Evolutionary conservation across 164 flowering plant genomes (phyloP).

Genomic region (Vitis amurensis): DNA sequence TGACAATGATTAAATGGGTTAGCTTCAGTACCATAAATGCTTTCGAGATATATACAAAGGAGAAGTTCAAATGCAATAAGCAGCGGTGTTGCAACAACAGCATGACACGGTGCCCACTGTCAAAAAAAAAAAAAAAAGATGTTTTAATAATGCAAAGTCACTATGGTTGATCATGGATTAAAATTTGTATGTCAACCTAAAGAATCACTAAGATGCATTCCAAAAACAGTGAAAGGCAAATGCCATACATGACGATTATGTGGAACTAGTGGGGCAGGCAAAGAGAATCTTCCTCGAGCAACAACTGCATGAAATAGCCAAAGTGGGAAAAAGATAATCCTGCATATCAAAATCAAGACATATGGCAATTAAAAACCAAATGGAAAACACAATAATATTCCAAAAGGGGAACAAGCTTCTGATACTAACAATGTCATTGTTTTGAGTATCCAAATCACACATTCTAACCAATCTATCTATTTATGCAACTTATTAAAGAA

Average conservation of each 20-base stretch:
- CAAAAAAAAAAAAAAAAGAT: constrained; percentile 16
- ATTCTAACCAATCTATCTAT: too few relatives aligned
- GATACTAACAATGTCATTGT: too few relatives aligned
- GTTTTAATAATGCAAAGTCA: background rate
- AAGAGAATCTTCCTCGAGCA: constrained; percentile 89
- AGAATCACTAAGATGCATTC: background rate
- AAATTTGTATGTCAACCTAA: background rate
- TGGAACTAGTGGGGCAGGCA: constrained; percentile 88
- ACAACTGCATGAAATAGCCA: constrained; percentile 87
- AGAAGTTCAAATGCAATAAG: constrained; percentile 88
- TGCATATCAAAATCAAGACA: constrained; percentile 28
- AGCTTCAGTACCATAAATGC: constrained; percentile 56
- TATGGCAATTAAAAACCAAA: background rate
- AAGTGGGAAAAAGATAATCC: constrained; percentile 73
- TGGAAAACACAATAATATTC: background rate
- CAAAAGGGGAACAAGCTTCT: background rate
- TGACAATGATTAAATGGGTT: background rate
- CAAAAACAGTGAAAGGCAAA: background rate
- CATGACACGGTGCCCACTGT: constrained; percentile 99
- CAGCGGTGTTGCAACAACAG: constrained; percentile 80
- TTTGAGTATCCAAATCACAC: too few relatives aligned
- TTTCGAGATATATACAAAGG: constrained; percentile 86
- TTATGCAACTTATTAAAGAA: too few relatives aligned
- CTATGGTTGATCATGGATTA: background rate
- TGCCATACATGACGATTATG: constrained; percentile 80